Evolutionary conservation across 768 basidiomycete genomes (phyloP).

Genomic region (Psilocybe cubensis): DNA sequence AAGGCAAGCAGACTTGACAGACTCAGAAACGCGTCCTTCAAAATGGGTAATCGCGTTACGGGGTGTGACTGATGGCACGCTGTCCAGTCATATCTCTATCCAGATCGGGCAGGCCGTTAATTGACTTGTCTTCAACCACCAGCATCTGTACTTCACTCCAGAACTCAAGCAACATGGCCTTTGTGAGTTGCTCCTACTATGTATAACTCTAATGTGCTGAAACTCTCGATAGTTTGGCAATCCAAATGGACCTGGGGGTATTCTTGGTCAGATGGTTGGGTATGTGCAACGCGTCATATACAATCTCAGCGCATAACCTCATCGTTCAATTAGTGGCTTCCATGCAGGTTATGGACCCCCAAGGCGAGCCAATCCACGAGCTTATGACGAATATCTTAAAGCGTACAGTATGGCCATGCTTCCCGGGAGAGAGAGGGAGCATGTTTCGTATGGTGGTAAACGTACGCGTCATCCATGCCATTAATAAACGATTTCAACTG

Average conservation of each 20-base stretch:
- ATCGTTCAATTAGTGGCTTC: constrained; percentile 48
- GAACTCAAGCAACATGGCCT: constrained; percentile 39
- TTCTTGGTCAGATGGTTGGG: constrained; percentile 72
- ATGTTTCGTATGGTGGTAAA: constrained; percentile 97
- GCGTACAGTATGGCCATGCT: constrained; percentile 97
- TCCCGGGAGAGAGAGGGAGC: constrained; percentile 82
- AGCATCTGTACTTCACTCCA: constrained; percentile 12
- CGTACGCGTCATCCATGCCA: constrained; percentile 50
- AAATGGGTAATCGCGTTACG: constrained; percentile 34
- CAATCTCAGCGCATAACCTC: constrained; percentile 7
- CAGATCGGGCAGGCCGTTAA: constrained; percentile 20
- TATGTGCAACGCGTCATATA: constrained; percentile 29
- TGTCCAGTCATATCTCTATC: constrained; percentile 2
- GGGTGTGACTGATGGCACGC: constrained; percentile 36
- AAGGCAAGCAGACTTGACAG: constrained; percentile 7
- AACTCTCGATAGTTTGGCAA: constrained; percentile 39
- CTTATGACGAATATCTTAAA: constrained; percentile 92
- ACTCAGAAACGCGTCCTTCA: constrained; percentile 34
- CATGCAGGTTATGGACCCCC: constrained; percentile 51
- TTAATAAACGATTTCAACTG: constrained; percentile 3
- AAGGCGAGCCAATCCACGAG: constrained; percentile 61
- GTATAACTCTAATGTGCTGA: constrained; percentile 2
- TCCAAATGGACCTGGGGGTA: constrained; percentile 56
- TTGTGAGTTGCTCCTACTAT: constrained; percentile 34
- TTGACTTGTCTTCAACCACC: constrained; percentile 12